Evolutionary conservation across 257 asterid species (phyloP).

Genomic region (Solanum medicagineum): DNA sequence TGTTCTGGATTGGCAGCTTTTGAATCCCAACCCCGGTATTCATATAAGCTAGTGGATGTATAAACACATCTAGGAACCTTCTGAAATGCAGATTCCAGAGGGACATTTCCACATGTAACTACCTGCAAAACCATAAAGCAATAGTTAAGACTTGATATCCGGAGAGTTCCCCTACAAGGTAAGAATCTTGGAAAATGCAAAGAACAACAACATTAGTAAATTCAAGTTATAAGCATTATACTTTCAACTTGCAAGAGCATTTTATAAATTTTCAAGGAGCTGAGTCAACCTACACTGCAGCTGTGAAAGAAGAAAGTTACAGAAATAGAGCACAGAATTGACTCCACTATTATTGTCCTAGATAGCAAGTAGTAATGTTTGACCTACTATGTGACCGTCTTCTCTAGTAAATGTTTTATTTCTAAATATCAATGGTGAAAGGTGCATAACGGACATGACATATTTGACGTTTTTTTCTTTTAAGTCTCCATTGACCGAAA

Average conservation of each 20-base stretch:
- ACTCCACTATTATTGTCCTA: neutral
- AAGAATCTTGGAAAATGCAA: neutral
- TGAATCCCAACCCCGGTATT: conserved; percentile 77
- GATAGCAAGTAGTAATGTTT: neutral
- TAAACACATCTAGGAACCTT: conserved; percentile 79
- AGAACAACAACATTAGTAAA: neutral
- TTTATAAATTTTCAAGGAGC: neutral
- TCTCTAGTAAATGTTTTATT: neutral
- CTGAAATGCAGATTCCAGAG: conserved; percentile 77
- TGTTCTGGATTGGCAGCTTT: conserved; percentile 66
- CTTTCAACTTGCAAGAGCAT: neutral
- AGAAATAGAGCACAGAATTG: neutral
- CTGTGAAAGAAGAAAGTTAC: neutral
- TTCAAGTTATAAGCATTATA: neutral
- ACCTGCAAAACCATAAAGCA: conserved; percentile 33
- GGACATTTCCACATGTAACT: conserved; percentile 85
- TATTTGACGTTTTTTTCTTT: neutral
- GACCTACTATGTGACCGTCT: neutral
- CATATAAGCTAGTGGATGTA: conserved; percentile 64
- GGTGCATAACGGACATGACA: neutral
- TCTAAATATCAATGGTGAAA: neutral
- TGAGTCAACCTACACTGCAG: neutral
- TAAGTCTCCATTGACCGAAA: neutral
- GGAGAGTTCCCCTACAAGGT: neutral
- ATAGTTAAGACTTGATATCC: neutral